These are phyloP conservation scores for Sugiyamaella novakii DNA, from an alignment of 1,139 yeast genomes.

Conservation along the genomic window DNA sequence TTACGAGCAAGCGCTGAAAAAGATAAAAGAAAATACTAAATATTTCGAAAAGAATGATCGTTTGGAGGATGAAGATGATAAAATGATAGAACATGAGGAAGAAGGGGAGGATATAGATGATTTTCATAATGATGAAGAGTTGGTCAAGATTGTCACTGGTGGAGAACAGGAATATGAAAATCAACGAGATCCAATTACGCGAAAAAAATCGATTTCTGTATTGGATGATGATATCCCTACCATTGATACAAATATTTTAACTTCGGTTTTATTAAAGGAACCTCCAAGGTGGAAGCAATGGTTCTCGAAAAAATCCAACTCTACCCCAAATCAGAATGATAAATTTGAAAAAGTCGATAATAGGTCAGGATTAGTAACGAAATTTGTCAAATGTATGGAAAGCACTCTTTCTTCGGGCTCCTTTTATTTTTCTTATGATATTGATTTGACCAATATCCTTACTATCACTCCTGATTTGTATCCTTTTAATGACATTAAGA, in stretches of 20 bases:
- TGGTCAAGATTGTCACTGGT: conserved; percentile 3
- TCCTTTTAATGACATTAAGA: conserved; percentile 17
- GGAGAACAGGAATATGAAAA: background rate
- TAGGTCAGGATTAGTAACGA: conserved; percentile 24
- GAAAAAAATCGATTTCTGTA: conserved; percentile 8
- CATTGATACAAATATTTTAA: conserved; percentile 10
- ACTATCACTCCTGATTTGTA: conserved; percentile 6
- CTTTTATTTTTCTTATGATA: conserved; percentile 32
- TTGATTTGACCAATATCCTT: conserved; percentile 29
- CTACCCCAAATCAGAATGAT: background rate
- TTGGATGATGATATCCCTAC: conserved; percentile 14
- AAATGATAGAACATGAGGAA: conserved; percentile 20
- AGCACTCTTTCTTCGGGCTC: conserved; percentile 25
- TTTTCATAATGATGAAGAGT: conserved; percentile 11
- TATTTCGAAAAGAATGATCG: background rate
- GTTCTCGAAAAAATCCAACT: conserved; percentile 14
- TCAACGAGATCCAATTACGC: background rate
- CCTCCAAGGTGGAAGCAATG: conserved; percentile 22
- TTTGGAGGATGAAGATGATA: conserved; percentile 1
- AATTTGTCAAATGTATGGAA: conserved; percentile 25
- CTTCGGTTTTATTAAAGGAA: conserved; percentile 14
- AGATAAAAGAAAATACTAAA: background rate
- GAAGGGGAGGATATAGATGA: background rate
- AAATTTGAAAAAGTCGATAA: background rate
- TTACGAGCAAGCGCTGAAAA: conserved; percentile 15